Conservation (phyloP, 2,329 filamentous ascomycete genomes). For the Geosmithia flava region DNA sequence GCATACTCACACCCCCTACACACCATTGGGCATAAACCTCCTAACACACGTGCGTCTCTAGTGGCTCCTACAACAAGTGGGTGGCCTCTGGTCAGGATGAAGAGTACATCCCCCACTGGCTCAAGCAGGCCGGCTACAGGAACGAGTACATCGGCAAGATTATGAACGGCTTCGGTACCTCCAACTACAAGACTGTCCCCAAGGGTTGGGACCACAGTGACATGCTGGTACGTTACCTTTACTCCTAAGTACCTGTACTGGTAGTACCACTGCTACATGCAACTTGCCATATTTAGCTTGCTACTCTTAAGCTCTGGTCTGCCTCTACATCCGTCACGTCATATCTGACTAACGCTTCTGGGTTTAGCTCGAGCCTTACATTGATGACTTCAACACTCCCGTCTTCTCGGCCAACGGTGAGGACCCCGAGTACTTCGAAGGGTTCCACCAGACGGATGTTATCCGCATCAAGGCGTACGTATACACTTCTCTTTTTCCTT, state of each 20-base stretch:
- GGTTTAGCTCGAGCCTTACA: conserved; percentile 5
- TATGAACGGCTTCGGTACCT: conserved; percentile 5
- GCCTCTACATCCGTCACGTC: neutral
- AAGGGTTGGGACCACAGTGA: conserved; percentile 6
- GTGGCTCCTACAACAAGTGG: conserved; percentile 4
- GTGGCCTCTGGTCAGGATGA: conserved; percentile 2
- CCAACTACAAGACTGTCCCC: conserved; percentile 4
- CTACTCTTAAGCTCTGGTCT: neutral
- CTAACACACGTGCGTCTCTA: neutral
- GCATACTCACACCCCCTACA: neutral
- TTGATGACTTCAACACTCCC: conserved; percentile 3
- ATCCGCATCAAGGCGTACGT: conserved; percentile 14
- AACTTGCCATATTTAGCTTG: neutral
- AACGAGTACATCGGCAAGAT: conserved; percentile 7
- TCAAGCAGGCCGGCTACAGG: conserved; percentile 6
- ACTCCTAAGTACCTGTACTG: no score
- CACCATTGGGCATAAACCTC: neutral
- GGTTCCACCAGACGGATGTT: conserved; percentile 5
- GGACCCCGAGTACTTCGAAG: conserved; percentile 1
- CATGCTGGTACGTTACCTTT: conserved; percentile 2
- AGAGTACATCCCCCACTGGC: conserved; percentile 7
- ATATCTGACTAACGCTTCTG: neutral
- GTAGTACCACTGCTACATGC: neutral
- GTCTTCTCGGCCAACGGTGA: conserved; percentile 6
- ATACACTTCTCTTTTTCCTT: conserved; percentile 10